Evolutionary conservation across 352 stramenopile genomes (phyloP).

Genomic region (Phytophthora foliorum): DNA sequence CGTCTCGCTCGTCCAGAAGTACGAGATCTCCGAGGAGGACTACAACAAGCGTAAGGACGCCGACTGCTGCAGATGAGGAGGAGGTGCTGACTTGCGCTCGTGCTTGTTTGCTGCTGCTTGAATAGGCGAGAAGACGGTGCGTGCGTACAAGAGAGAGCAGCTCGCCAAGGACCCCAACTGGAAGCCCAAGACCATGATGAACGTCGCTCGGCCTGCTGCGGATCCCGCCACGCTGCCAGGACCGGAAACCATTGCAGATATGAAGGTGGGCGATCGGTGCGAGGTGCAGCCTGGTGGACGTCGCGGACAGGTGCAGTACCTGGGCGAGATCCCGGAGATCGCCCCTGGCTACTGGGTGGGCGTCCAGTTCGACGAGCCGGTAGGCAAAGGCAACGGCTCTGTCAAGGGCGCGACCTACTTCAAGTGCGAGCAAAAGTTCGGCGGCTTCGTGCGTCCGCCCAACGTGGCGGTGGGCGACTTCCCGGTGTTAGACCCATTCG

Average conservation of each 20-base stretch:
- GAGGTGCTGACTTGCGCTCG: slow-evolving; percentile 1
- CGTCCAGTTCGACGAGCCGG: slow-evolving; percentile 97
- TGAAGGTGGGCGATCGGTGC: slow-evolving; percentile 95
- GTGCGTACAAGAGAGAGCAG: slow-evolving; percentile 97
- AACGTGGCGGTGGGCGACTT: slow-evolving; percentile 97
- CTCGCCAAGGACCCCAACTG: slow-evolving; percentile 96
- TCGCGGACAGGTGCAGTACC: slow-evolving; percentile 92
- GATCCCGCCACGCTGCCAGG: slow-evolving; percentile 62
- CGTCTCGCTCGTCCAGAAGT: slow-evolving; percentile 97
- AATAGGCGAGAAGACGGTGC: slow-evolving; percentile 96
- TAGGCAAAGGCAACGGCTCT: slow-evolving; percentile 94
- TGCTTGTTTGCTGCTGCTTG: neutral
- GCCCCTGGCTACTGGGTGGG: slow-evolving; percentile 94
- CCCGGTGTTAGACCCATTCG: slow-evolving; percentile 84
- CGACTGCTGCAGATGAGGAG: neutral
- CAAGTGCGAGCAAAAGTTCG: slow-evolving; percentile 92
- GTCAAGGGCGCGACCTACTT: slow-evolving; percentile 95
- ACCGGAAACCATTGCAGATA: slow-evolving; percentile 78
- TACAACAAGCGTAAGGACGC: slow-evolving; percentile 95
- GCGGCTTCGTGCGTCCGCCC: slow-evolving; percentile 94
- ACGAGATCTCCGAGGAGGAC: slow-evolving; percentile 98
- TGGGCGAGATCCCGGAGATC: slow-evolving; percentile 94
- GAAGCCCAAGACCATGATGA: slow-evolving; percentile 90
- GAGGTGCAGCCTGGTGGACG: slow-evolving; percentile 97
- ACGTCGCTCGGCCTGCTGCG: slow-evolving; percentile 36